A percentile compares a stretch with the other conserved stretches of the same genome.
These are phyloP conservation scores for Xerocomellus dryophilus DNA, from an alignment of 768 basidiomycete species.

Conservation along the genomic window DNA sequence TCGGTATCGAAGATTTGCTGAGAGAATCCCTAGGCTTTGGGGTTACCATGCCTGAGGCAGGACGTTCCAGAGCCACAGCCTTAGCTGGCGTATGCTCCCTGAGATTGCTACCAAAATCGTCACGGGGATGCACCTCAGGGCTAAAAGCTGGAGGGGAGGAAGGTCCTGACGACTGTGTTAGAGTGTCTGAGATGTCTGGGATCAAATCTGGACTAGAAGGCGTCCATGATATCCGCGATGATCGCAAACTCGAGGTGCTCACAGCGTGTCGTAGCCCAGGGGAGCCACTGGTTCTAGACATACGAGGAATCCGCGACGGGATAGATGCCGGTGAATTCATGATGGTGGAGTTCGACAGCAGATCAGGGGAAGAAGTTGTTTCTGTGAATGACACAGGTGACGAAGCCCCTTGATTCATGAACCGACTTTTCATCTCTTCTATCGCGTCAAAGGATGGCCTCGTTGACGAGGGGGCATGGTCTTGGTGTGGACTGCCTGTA, in stretches of 20 bases:
- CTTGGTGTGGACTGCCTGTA: conserved; percentile 12
- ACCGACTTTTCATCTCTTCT: conserved; percentile 62
- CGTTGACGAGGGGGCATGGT: conserved; percentile 6
- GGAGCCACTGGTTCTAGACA: conserved; percentile 23
- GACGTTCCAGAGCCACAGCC: conserved; percentile 9
- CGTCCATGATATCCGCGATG: conserved; percentile 31
- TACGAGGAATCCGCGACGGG: conserved; percentile 32
- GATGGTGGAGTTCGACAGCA: conserved; percentile 8
- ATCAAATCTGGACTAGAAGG: conserved; percentile 61
- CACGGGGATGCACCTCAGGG: conserved; percentile 26
- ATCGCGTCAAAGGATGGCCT: conserved; percentile 48
- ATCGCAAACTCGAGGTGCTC: conserved; percentile 29
- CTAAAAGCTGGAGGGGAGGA: conserved; percentile 48
- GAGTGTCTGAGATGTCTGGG: conserved; percentile 57
- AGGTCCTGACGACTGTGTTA: conserved; percentile 51
- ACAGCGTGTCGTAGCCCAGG: conserved; percentile 26
- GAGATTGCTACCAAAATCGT: conserved; percentile 7
- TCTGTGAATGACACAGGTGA: conserved; percentile 24
- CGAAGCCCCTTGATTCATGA: conserved; percentile 37
- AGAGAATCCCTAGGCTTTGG: conserved; percentile 27
- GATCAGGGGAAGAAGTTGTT: conserved; percentile 13
- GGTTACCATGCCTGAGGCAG: conserved; percentile 25
- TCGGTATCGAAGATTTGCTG: conserved; percentile 26
- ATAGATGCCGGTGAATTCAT: conserved; percentile 9
- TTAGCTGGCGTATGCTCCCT: conserved; percentile 7